phyloP scores from a whole-genome alignment of 129 eudicot genomes.

The Helichrysum umbraculigerum region DNA sequence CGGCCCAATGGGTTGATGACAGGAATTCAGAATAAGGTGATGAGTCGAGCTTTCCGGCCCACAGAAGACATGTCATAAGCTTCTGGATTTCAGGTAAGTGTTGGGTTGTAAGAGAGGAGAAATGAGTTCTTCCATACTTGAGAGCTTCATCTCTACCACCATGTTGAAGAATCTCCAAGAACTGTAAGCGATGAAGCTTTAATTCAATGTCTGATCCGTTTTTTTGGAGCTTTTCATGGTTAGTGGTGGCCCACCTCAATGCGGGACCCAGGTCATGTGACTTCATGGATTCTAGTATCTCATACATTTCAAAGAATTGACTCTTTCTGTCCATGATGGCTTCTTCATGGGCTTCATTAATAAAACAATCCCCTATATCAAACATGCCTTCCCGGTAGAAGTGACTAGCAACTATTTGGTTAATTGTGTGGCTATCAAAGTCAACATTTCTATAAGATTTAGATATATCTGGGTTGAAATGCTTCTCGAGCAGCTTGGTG shows the following conservation, averaged over 20 bases:
- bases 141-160: constrained; percentile 68
- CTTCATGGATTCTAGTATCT: constrained; percentile 77
- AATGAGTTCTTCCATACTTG: constrained; percentile 55
- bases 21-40: constrained; percentile 79
- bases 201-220: constrained; percentile 70
- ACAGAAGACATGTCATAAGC: constrained; percentile 77
- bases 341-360: constrained; percentile 57
- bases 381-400: constrained; percentile 79
- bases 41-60: constrained; percentile 79
- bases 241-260: constrained; percentile 64
- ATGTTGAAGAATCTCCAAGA: constrained; percentile 64
- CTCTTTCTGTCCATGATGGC: constrained; percentile 49
- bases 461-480: constrained; percentile 76
- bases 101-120: constrained; percentile 55
- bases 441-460: constrained; percentile 77
- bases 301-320: constrained; percentile 65
- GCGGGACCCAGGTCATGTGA: constrained; percentile 76
- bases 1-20: constrained; percentile 66
- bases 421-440: constrained; percentile 57
- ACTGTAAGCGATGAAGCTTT: constrained; percentile 78
- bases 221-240: constrained; percentile 62
- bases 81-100: constrained; percentile 75
- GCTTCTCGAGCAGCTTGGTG: constrained; percentile 73
- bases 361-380: constrained; percentile 76
- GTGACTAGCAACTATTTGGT: constrained; percentile 77